Conservation (phyloP, 164 flowering plant species). For the Tinospora cordifolia region DNA sequence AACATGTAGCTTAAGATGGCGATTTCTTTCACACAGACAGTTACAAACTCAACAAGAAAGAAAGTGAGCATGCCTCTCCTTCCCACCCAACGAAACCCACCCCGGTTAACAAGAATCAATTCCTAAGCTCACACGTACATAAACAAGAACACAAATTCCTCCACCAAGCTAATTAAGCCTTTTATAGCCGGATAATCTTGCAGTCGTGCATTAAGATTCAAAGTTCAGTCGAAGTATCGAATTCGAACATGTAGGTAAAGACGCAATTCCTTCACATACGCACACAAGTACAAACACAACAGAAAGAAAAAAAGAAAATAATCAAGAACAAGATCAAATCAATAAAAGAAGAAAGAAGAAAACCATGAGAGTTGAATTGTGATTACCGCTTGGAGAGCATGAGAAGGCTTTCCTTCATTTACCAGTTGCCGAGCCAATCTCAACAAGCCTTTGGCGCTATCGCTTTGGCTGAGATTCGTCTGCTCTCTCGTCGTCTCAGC, state of each 20-base stretch:
- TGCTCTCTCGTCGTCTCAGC: neutral
- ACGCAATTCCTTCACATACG: neutral
- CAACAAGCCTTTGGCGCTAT: constrained; percentile 16
- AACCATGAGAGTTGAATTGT: neutral
- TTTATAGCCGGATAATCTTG: neutral
- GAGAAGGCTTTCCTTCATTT: constrained; percentile 35
- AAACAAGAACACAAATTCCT: neutral
- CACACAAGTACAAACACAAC: neutral
- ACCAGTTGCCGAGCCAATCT: constrained; percentile 30
- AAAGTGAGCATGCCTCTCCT: no score
- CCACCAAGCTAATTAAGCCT: neutral
- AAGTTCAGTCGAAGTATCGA: neutral
- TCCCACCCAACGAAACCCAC: no score
- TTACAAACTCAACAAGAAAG: no score
- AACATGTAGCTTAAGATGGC: no score
- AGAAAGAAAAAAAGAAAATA: neutral
- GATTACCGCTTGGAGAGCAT: constrained; percentile 42
- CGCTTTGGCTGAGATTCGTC: constrained; percentile 1
- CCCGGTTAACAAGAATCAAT: no score
- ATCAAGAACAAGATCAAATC: neutral
- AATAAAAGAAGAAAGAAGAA: neutral
- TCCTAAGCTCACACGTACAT: no score
- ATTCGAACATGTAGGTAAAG: no score
- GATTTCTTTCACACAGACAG: no score
- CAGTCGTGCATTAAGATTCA: neutral